These are phyloP conservation scores for Hordeum marinum DNA, from an alignment of 176 grass and related monocot genomes.

Conservation along the genomic window DNA sequence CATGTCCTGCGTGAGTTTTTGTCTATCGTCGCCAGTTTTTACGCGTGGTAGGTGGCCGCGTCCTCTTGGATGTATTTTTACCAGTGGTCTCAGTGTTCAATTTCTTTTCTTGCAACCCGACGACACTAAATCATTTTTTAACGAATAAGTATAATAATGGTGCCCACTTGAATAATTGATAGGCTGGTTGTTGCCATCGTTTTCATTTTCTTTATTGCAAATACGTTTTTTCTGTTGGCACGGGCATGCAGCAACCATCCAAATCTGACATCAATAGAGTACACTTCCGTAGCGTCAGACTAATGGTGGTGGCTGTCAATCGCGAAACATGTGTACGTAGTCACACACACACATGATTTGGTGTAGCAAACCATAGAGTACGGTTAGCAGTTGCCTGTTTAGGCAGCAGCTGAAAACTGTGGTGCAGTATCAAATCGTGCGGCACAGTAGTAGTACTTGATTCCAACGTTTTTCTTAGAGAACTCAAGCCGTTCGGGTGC, in stretches of 20 bases:
- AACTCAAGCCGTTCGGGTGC: too few species aligned
- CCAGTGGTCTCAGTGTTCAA: not conserved
- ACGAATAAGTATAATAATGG: not conserved
- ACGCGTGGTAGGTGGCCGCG: not conserved
- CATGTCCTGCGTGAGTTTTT: not conserved
- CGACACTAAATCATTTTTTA: not conserved
- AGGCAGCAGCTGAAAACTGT: not conserved
- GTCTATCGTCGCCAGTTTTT: not conserved
- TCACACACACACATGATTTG: not conserved
- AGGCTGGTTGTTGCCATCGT: not conserved
- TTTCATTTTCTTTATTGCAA: not conserved
- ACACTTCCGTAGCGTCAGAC: not conserved
- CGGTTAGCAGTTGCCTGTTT: not conserved
- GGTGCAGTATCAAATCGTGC: not conserved
- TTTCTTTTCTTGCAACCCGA: too few species aligned
- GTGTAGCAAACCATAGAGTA: not conserved
- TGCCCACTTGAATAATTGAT: not conserved
- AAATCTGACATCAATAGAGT: not conserved
- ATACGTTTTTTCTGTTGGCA: conserved; percentile 9
- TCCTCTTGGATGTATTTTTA: not conserved
- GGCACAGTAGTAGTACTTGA: too few species aligned
- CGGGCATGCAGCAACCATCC: not conserved
- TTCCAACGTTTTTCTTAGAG: too few species aligned
- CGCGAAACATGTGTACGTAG: conserved; percentile 1
- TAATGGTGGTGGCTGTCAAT: not conserved